Base-by-base conservation (phyloP, 306 rosid genomes). In the Inga oerstediana region DNA sequence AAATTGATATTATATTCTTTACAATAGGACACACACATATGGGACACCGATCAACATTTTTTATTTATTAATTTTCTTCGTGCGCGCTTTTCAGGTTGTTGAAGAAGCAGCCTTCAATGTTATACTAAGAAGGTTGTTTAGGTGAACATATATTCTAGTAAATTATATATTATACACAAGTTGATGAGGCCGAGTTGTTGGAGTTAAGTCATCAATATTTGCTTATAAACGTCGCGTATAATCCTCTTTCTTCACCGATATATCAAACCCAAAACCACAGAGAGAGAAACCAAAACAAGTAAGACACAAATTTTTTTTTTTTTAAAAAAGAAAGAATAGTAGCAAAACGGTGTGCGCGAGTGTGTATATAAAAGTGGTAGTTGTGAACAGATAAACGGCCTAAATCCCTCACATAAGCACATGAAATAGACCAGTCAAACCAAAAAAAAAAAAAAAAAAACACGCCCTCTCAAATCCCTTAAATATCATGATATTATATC, bases 361-460 rank as follows among this genome's bases (percentile, higher is more conserved):
- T 5, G 59, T 8, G 12, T 80, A 65, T 73, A 64, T 51, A 69
- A 12, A 39, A 56, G 52, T 11, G 75, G 90, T 92, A 71, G 97
- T 89, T 91, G 93, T 83, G 74, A 85, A 89, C 94, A 32, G 97
- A 85, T 93, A 83, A 93, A 83, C 94, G 75, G 89, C 87, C 86
- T 48, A 15, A 69, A 65, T 88, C 78, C 84, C 76, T 44, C 79
- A 45, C 35, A 72, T 41, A 82, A 80, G 49, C 81, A 32, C 49
- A 56, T 56, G 46, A 48, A 52, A 62, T 41, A 35, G 79, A 27
- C 59, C 20, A 46, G 72, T 78, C 43, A 39, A 39, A 39, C 43
- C 8, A 5, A 9, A 76, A 87, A 81, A 68, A 35, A 67, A 82
- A 4, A 27, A 3, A 59, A 27, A 77, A 77, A n/a, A n/a, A n/a